These are phyloP conservation scores for Phyllosticta citriasiana DNA, from an alignment of 2,329 filamentous ascomycete species.

Conservation along the genomic window DNA sequence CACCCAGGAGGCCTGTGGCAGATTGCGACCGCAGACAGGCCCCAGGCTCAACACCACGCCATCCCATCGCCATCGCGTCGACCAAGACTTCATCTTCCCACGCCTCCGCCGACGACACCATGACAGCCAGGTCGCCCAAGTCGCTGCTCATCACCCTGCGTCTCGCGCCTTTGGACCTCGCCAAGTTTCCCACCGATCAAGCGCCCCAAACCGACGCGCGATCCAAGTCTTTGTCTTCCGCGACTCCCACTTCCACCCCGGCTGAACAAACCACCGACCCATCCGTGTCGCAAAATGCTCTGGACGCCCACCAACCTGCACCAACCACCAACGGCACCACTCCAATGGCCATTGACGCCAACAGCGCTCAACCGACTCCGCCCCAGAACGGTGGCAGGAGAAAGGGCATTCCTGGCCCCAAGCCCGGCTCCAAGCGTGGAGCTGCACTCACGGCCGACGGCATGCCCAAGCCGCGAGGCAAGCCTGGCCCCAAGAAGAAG, in stretches of 20 bases:
- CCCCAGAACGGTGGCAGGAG: constrained; percentile 52
- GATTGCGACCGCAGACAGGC: constrained; percentile 3
- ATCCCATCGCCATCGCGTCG: constrained; percentile 1
- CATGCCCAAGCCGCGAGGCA: constrained; percentile 62
- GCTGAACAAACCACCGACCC: constrained; percentile 9
- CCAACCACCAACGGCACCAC: constrained; percentile 21
- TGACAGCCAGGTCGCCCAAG: constrained; percentile 25
- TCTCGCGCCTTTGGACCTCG: constrained; percentile 22
- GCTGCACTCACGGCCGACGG: constrained; percentile 45
- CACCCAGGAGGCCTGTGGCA: constrained; percentile 8
- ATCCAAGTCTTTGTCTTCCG: constrained; percentile 30
- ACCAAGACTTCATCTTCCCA: constrained; percentile 4
- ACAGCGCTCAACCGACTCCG: constrained; percentile 31
- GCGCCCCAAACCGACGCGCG: constrained; percentile 16
- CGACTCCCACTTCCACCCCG: constrained; percentile 28
- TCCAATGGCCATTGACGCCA: constrained; percentile 11
- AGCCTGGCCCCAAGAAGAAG: constrained; percentile 96
- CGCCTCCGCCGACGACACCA: constrained; percentile 19
- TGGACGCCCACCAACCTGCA: constrained; percentile 33
- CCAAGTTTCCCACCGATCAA: constrained; percentile 15
- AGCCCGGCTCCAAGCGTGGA: constrained; percentile 52
- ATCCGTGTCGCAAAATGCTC: constrained; percentile 10
- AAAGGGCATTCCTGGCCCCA: constrained; percentile 63
- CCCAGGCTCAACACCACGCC: constrained; percentile 9
- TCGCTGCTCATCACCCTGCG: constrained; percentile 23